Conservation (phyloP, 1,139 yeast genomes). For the Arxiozyma bovina region DNA sequence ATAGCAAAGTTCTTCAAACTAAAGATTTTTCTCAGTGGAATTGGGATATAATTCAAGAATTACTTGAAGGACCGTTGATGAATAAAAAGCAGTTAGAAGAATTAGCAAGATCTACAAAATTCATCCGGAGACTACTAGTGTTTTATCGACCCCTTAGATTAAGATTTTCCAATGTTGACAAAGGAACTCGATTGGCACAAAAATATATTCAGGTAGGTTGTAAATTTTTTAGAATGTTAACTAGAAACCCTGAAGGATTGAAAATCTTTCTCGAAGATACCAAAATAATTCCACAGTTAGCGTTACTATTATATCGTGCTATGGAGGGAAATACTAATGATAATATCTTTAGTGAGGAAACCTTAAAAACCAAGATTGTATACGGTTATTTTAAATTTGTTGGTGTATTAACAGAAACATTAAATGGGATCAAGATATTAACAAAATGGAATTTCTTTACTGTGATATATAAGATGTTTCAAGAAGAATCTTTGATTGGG, state of each 20-base stretch:
- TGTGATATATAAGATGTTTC: slow-evolving; percentile 64
- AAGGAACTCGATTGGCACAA: slow-evolving; percentile 40
- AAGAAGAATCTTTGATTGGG: slow-evolving; percentile 44
- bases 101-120: slow-evolving; percentile 67
- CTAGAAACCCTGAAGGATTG: slow-evolving; percentile 57
- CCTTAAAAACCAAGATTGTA: slow-evolving; percentile 58
- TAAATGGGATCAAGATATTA: slow-evolving; percentile 57
- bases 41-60: slow-evolving; percentile 60
- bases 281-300: slow-evolving; percentile 75
- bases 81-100: slow-evolving; percentile 73
- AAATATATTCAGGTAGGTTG: slow-evolving; percentile 65
- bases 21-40: slow-evolving; percentile 84
- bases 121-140: slow-evolving; percentile 72
- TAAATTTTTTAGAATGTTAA: slow-evolving; percentile 57
- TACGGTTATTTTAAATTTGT: slow-evolving; percentile 71
- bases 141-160: slow-evolving; percentile 88
- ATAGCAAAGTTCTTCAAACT: slow-evolving; percentile 64
- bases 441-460: slow-evolving; percentile 81
- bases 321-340: slow-evolving; percentile 47
- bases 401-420: slow-evolving; percentile 57
- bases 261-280: slow-evolving; percentile 54
- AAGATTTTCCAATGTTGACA: slow-evolving; percentile 59
- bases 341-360: slow-evolving; percentile 56
- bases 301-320: slow-evolving; percentile 75
- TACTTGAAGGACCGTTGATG: slow-evolving; percentile 72